A percentile compares a stretch with the other conserved stretches of the same genome.
Evolutionary conservation across 2,329 filamentous ascomycete species (phyloP).

Genomic region (Leptosphaerulina australis): DNA sequence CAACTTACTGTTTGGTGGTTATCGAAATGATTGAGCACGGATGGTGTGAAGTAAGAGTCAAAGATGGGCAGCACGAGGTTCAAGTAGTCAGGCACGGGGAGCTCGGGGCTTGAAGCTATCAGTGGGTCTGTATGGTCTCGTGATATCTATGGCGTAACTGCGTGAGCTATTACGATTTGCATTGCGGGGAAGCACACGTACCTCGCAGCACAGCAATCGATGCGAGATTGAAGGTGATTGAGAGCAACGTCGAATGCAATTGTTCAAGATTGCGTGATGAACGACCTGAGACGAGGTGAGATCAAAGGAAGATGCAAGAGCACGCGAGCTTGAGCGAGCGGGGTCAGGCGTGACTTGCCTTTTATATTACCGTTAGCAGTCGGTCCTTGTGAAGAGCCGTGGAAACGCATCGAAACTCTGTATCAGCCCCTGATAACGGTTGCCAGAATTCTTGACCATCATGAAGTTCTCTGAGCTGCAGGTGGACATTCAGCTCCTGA

Average conservation of each 20-base stretch:
- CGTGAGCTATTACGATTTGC: slow-evolving; percentile 36
- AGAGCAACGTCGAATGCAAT: background rate
- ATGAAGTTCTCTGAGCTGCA: background rate
- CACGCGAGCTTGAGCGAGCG: slow-evolving; percentile 19
- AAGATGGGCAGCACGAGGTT: slow-evolving; percentile 28
- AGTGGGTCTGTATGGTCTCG: slow-evolving; percentile 41
- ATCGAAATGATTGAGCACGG: slow-evolving; percentile 21
- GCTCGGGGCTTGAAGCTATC: slow-evolving; percentile 33
- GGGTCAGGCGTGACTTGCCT: slow-evolving; percentile 17
- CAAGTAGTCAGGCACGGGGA: slow-evolving; percentile 39
- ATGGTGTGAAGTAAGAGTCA: slow-evolving; percentile 25
- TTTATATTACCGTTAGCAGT: slow-evolving; percentile 17
- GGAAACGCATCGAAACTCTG: slow-evolving; percentile 13
- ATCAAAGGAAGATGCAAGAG: slow-evolving; percentile 22
- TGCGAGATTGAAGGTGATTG: background rate
- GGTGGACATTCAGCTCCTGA: slow-evolving; percentile 4
- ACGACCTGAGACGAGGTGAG: slow-evolving; percentile 21
- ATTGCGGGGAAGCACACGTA: slow-evolving; percentile 24
- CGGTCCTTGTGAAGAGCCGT: slow-evolving; percentile 6
- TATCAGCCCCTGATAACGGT: slow-evolving; percentile 6
- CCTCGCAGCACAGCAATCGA: slow-evolving; percentile 34
- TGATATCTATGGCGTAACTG: slow-evolving; percentile 27
- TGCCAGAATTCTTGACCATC: slow-evolving; percentile 6
- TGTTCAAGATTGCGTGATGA: slow-evolving; percentile 5
- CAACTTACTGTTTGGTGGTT: slow-evolving; percentile 41